These are phyloP conservation scores for Trichodelitschia bisporula DNA, from an alignment of 495 filamentous ascomycete genomes.

Conservation along the genomic window DNA sequence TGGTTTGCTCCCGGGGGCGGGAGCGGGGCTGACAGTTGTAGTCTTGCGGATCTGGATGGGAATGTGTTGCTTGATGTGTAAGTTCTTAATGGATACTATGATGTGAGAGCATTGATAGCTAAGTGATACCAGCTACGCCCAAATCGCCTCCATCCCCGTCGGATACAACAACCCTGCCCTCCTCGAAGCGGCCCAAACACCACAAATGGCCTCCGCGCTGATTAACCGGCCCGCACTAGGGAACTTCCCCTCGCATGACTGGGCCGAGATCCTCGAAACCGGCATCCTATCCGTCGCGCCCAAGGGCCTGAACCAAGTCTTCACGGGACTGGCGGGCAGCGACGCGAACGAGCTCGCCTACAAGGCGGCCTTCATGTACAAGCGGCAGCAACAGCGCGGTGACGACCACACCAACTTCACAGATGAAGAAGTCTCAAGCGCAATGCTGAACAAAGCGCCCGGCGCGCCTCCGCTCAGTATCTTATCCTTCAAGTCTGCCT, in stretches of 20 bases:
- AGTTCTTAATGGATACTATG: constrained; percentile 2
- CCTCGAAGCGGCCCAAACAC: constrained; percentile 38
- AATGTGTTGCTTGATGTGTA: constrained; percentile 32
- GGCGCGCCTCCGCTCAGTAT: constrained; percentile 72
- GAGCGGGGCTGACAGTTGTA: constrained; percentile 17
- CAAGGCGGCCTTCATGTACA: constrained; percentile 98
- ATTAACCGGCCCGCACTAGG: constrained; percentile 91
- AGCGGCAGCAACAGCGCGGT: constrained; percentile 68
- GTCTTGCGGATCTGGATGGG: constrained; percentile 76
- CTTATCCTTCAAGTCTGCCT: constrained; percentile 75
- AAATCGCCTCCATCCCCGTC: constrained; percentile 92
- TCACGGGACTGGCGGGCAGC: constrained; percentile 86
- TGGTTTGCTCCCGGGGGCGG: constrained; percentile 2
- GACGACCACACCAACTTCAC: constrained; percentile 65
- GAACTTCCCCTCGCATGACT: constrained; percentile 85
- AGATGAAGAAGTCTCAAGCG: constrained; percentile 45
- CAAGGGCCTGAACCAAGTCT: constrained; percentile 81
- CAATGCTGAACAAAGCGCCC: constrained; percentile 70
- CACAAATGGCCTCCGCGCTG: constrained; percentile 58
- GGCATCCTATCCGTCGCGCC: constrained; percentile 76
- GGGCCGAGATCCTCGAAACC: constrained; percentile 64
- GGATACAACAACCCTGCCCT: constrained; percentile 90
- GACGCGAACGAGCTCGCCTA: constrained; percentile 99
- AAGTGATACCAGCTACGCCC: constrained; percentile 37
- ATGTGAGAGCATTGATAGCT: not conserved